phyloP scores from a whole-genome alignment of 129 eudicot genomes.

The Tanacetum coccineum region DNA sequence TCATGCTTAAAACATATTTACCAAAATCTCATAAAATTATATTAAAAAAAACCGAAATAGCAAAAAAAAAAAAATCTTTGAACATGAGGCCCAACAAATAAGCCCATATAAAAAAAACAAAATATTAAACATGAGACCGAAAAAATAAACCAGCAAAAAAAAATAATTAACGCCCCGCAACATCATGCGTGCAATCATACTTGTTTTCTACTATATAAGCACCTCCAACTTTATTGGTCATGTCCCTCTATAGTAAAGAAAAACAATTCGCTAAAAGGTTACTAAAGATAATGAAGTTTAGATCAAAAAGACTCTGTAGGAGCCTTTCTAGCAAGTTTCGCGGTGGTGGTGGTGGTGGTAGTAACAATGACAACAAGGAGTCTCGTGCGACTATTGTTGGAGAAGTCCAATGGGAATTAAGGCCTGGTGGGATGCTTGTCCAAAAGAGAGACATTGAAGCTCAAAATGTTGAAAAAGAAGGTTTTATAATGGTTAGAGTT shows the following conservation, averaged over 20 bases:
- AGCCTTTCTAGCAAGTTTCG: conserved; percentile 54
- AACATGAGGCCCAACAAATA: no score
- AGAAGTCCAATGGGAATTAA: conserved; percentile 71
- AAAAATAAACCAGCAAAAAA: no score
- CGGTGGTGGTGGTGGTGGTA: conserved; percentile 12
- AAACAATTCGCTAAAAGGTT: not conserved
- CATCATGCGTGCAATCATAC: no score
- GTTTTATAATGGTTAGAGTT: conserved; percentile 45
- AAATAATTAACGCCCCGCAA: no score
- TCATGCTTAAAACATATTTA: no score
- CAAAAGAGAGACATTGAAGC: conserved; percentile 55
- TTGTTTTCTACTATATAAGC: no score
- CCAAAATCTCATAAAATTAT: no score
- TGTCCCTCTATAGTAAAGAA: not conserved
- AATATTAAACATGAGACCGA: no score
- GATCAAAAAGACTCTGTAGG: conserved; percentile 58
- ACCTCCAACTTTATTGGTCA: not conserved
- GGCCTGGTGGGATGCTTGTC: conserved; percentile 87
- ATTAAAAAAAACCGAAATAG: no score
- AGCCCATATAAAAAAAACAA: no score
- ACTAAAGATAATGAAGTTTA: conserved; percentile 49
- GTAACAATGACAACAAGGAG: conserved; percentile 6
- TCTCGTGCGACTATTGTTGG: conserved; percentile 16
- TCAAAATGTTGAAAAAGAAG: conserved; percentile 34
- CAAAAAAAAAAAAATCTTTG: no score